Conservation (phyloP, 441 rosid genomes). For the Gossypium schwendimanii region DNA sequence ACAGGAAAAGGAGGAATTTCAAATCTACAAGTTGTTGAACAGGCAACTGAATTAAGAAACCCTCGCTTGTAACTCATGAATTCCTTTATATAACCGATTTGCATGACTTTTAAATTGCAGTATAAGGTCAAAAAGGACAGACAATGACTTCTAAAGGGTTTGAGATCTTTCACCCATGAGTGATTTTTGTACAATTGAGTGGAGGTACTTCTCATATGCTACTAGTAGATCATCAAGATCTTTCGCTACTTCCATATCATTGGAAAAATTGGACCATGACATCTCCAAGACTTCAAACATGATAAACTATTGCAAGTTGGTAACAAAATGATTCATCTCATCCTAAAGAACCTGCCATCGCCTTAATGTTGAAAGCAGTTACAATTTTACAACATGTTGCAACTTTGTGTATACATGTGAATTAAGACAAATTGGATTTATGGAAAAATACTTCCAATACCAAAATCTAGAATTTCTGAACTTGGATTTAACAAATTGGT, state of each 20-base stretch:
- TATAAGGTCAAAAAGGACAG: constrained; percentile 77
- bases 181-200: constrained; percentile 69
- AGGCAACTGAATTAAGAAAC: constrained; percentile 73
- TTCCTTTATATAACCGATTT: constrained; percentile 77
- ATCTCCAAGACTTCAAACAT: constrained; percentile 54
- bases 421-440: constrained; percentile 9
- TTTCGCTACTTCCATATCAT: constrained; percentile 77
- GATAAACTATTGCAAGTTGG: constrained; percentile 80
- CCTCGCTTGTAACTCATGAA: constrained; percentile 78
- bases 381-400: constrained; percentile 58
- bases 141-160: constrained; percentile 64
- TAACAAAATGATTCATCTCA: constrained; percentile 91
- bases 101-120: constrained; percentile 78
- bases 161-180: constrained; percentile 84
- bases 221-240: constrained; percentile 89
- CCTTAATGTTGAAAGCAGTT: constrained; percentile 72
- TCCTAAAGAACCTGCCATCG: constrained; percentile 91
- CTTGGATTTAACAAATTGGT: too few species aligned
- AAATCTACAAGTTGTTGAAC: constrained; percentile 79
- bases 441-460: too few species aligned
- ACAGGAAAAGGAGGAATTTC: constrained; percentile 82
- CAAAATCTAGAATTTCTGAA: too few species aligned
- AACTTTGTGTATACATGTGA: constrained; percentile 73
- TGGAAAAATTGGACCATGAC: constrained; percentile 80
- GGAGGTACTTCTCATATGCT: constrained; percentile 83